Conservation (phyloP, 2,329 filamentous ascomycete species). For the Penicillium sp. region DNA sequence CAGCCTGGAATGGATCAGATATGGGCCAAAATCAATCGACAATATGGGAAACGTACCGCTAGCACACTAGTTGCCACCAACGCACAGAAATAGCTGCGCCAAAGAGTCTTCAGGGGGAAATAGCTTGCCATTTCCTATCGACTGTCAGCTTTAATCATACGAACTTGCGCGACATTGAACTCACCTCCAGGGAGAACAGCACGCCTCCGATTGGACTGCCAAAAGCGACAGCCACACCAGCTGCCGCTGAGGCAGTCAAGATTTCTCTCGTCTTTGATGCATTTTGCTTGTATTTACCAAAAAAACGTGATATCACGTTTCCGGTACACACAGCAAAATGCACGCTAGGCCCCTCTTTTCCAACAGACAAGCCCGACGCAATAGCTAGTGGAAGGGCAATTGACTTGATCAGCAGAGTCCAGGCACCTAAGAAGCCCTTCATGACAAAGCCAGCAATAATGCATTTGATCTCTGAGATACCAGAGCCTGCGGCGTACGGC, state of each 20-base stretch:
- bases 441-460: constrained; percentile 98
- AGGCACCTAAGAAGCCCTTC: constrained; percentile 90
- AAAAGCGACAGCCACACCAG: constrained; percentile 91
- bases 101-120: constrained; percentile 93
- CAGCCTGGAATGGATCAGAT: constrained; percentile 46
- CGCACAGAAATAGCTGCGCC: constrained; percentile 96
- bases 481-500: constrained; percentile 89
- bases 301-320: constrained; percentile 88
- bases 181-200: constrained; percentile 76
- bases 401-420: constrained; percentile 90
- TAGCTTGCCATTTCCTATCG: constrained; percentile 79
- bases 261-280: constrained; percentile 93
- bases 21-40: background rate
- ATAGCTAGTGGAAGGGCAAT: constrained; percentile 84
- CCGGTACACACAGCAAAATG: constrained; percentile 97
- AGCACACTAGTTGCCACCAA: constrained; percentile 87
- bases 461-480: constrained; percentile 98
- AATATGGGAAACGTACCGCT: constrained; percentile 44
- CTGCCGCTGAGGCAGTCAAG: constrained; percentile 83
- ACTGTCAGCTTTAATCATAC: constrained; percentile 12
- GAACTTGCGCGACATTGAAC: background rate
- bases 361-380: constrained; percentile 84
- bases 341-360: constrained; percentile 96
- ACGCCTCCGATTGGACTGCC: constrained; percentile 95
- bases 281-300: constrained; percentile 83